These are phyloP conservation scores for Leptomonas seymouri DNA, from an alignment of 208 protist species.

Conservation along the genomic window DNA sequence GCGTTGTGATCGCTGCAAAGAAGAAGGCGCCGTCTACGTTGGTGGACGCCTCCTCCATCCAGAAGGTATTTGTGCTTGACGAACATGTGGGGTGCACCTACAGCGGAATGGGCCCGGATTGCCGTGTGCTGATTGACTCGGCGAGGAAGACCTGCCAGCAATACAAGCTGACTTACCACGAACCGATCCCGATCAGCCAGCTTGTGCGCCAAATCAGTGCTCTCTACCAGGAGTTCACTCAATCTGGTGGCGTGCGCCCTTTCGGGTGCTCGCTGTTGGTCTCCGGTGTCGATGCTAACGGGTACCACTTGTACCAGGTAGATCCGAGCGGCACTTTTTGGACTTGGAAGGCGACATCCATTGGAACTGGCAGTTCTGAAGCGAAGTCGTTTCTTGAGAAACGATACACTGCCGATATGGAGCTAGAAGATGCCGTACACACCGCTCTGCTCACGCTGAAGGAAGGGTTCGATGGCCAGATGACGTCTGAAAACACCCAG, in stretches of 20 bases:
- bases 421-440: conserved; percentile 99
- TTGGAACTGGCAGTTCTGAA: conserved; percentile 98
- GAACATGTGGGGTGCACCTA: conserved; percentile 98
- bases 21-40: conserved; percentile 98
- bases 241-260: conserved; percentile 99
- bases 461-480: conserved; percentile 95
- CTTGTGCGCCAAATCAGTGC: conserved; percentile 97
- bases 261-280: conserved; percentile 99
- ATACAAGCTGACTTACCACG: conserved; percentile 94
- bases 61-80: conserved; percentile 96
- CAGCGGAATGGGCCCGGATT: conserved; percentile 99
- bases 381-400: conserved; percentile 99
- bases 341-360: conserved; percentile 99
- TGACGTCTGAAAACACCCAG: conserved; percentile 99
- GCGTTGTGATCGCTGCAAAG: conserved; percentile 99
- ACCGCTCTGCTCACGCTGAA: conserved; percentile 99
- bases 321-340: conserved; percentile 99
- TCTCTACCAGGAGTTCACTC: conserved; percentile 99
- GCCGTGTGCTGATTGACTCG: conserved; percentile 96
- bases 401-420: conserved; percentile 98
- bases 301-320: conserved; percentile 98
- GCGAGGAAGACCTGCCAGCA: conserved; percentile 96
- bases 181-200: conserved; percentile 96
- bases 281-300: conserved; percentile 95
- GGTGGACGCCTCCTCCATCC: conserved; percentile 94